Conservation (phyloP, 768 basidiomycete species). For the Terana coerulea region DNA sequence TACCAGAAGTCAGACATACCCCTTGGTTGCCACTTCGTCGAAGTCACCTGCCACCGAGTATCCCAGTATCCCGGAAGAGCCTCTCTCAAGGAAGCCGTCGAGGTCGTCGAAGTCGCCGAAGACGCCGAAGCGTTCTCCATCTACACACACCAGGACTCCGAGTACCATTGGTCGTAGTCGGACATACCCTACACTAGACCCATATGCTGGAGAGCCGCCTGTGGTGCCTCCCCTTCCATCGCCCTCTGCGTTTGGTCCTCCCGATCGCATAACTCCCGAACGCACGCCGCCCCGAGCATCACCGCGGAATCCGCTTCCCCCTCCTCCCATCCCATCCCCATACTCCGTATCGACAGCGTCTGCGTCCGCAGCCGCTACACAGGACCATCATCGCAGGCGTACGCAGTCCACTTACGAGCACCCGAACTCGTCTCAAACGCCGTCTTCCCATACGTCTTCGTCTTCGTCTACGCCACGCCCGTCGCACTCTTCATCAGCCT, state of each 20-base stretch:
- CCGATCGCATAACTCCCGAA: constrained; percentile 4
- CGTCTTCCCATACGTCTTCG: not conserved
- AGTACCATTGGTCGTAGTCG: constrained; percentile 16
- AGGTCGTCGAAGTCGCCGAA: constrained; percentile 7
- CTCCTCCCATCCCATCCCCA: constrained; percentile 14
- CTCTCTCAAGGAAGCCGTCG: constrained; percentile 2
- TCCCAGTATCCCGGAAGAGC: constrained; percentile 18
- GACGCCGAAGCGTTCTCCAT: constrained; percentile 10
- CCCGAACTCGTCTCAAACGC: not conserved
- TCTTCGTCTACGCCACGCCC: constrained; percentile 3
- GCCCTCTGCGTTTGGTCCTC: not conserved
- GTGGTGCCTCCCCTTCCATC: constrained; percentile 4
- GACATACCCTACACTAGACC: constrained; percentile 17
- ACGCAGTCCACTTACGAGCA: constrained; percentile 2
- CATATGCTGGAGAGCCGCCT: constrained; percentile 2
- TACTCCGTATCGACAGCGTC: constrained; percentile 13
- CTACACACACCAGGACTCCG: constrained; percentile 2
- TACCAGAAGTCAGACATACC: constrained; percentile 17
- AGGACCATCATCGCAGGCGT: not conserved
- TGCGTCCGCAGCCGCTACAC: constrained; percentile 2
- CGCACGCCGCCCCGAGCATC: not conserved
- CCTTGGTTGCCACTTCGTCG: constrained; percentile 9
- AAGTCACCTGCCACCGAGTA: not conserved
- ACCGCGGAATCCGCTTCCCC: constrained; percentile 23
- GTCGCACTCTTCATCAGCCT: constrained; percentile 16